Conservation (phyloP, 2,329 filamentous ascomycete genomes). For the Curvularia lunata region DNA sequence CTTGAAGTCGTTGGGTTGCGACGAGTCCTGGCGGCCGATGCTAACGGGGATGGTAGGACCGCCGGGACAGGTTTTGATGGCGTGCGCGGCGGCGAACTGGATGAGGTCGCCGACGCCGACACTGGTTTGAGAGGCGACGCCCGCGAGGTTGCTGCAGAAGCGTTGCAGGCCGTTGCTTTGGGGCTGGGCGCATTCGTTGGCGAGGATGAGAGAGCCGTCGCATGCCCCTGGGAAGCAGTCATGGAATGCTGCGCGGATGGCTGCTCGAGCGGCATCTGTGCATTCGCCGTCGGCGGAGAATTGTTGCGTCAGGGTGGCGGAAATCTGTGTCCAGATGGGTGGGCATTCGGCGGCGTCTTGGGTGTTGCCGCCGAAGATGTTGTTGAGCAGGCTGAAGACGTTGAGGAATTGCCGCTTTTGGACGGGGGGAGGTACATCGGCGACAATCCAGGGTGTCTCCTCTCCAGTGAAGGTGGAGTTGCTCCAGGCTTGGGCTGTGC, state of each 20-base stretch:
- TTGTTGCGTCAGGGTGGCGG: constrained; percentile 39
- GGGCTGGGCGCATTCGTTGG: constrained; percentile 42
- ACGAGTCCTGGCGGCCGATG: constrained; percentile 44
- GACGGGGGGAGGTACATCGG: constrained; percentile 7
- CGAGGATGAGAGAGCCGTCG: constrained; percentile 47
- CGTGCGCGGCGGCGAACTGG: constrained; percentile 48
- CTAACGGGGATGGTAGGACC: constrained; percentile 44
- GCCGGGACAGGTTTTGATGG: constrained; percentile 46
- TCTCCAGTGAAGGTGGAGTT: constrained; percentile 23
- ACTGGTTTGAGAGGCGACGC: constrained; percentile 50
- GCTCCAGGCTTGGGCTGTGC: constrained; percentile 34
- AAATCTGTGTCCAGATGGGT: constrained; percentile 44
- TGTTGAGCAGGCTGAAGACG: constrained; percentile 15
- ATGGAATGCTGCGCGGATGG: constrained; percentile 45
- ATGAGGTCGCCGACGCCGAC: constrained; percentile 47
- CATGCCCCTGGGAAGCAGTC: constrained; percentile 48
- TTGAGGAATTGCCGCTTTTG: constrained; percentile 26
- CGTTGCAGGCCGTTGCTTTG: constrained; percentile 55
- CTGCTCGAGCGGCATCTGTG: constrained; percentile 45
- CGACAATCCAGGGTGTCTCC: constrained; percentile 21
- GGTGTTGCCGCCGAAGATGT: constrained; percentile 14
- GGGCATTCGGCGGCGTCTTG: constrained; percentile 29
- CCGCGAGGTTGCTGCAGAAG: constrained; percentile 50
- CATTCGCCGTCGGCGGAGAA: constrained; percentile 45
- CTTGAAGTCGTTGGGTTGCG: constrained; percentile 26